Evolutionary conservation across 805 yeast genomes (phyloP), one percentile per base, ranked within the genome.

Genomic region (Hanseniaspora occidentalis): DNA sequence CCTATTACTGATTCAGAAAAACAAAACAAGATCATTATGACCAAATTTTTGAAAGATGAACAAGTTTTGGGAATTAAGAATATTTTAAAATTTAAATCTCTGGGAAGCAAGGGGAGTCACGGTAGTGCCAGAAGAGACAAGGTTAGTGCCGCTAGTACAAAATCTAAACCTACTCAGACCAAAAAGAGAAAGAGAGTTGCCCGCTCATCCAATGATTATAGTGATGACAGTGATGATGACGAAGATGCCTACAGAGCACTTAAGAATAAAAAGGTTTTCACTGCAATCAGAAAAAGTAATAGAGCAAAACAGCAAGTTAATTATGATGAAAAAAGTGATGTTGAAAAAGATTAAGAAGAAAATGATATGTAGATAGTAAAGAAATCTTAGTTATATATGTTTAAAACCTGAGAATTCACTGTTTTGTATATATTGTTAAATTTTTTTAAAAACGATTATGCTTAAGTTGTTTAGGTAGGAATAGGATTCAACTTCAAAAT

Each of bases 1-100:
- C 74, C 82, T 1, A 74, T 80, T 66, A 62, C 65, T 7, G 64
- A 71, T n/a, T 53, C 71, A 2, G 60, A 65, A 13, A 79, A 75
- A 45, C 79, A 84, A 2, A 80, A 76, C 44, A 59, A 56, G 11
- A 62, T 77, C 17, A 69, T 77, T 0, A 65, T 74, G 3, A 73
- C 64, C 16, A 68, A 74, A 2, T 84, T 68, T 49, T 65, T 84
- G 27, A 68, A 76, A 1, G 78, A 75, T 13, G 51, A 16, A 47
- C 56, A 16, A 47, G 62, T 8, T 41, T 54, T 6, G 45, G 41
- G 3, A 21, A 29, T 0, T 52, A 51, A 38, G 49, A 52, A 41
- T 8, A 37, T 17, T 45, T 47, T 24, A 25, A 24, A 20, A 26
- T 17, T n/a, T 14, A 16, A 23, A n/a, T 29, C 33, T 4, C 13